Conservation (phyloP, 1,139 yeast species). For the Pichia sp. region DNA sequence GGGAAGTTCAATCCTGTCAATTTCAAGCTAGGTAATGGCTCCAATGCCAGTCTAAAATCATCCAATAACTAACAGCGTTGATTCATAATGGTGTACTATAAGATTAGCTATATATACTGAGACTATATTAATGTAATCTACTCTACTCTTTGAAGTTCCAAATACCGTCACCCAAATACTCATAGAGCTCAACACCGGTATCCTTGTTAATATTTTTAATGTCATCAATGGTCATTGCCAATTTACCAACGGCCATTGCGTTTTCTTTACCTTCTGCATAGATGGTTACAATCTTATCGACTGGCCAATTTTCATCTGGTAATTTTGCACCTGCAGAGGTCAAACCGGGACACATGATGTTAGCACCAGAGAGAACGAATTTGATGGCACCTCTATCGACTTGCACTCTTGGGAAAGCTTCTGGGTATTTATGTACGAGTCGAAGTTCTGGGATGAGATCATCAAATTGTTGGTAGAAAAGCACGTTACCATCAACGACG, state of each 20-base stretch:
- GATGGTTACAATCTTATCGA: slow-evolving; percentile 67
- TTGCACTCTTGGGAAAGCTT: slow-evolving; percentile 75
- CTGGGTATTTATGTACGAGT: slow-evolving; percentile 77
- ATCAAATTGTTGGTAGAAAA: slow-evolving; percentile 78
- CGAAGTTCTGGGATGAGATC: slow-evolving; percentile 74
- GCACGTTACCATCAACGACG: slow-evolving; percentile 63
- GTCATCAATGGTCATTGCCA: slow-evolving; percentile 85
- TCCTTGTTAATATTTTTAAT: slow-evolving; percentile 81
- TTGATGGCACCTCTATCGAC: slow-evolving; percentile 97
- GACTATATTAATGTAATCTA: too few relatives aligned
- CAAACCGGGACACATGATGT: slow-evolving; percentile 96
- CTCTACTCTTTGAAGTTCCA: slow-evolving; percentile 47
- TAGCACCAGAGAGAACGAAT: slow-evolving; percentile 89
- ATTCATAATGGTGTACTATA: too few relatives aligned
- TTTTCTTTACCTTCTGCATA: slow-evolving; percentile 91
- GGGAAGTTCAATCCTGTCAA: slow-evolving; percentile 1
- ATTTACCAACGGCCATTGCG: slow-evolving; percentile 84
- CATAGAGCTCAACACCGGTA: slow-evolving; percentile 80
- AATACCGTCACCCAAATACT: slow-evolving; percentile 85
- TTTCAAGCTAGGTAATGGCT: slow-evolving; percentile 10
- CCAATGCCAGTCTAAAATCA: slow-evolving; percentile 10
- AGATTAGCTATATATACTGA: too few relatives aligned
- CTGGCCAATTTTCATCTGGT: slow-evolving; percentile 62
- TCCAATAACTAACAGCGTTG: background rate
- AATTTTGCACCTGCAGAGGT: slow-evolving; percentile 84